Evolutionary conservation across 345 rosid species (phyloP), one percentile per base, ranked within the genome.

Genomic region (Euphorbia tirucalli): DNA sequence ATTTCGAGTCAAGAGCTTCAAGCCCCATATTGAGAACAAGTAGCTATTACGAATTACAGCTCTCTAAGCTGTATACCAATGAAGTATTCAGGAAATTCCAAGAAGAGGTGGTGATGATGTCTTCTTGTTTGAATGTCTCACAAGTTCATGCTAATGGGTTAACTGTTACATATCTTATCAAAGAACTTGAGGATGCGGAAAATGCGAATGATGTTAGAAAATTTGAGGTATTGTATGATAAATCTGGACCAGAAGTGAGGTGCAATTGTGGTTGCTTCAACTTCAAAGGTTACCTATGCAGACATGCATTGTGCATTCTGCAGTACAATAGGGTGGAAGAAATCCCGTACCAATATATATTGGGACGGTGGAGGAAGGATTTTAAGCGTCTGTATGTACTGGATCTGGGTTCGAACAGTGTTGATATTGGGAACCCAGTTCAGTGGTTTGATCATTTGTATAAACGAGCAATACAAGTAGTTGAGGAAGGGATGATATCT

Each of bases 201-300:
- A 87, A 81, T 79, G 71, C 80, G 54, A 84, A 89, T 71, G 90
- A 89, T 56, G 61, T 85, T 31, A 83, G 88, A 25, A 91, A 87
- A 62, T 93, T 81, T 5, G 95, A 90, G 72, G 97, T 93, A 56
- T 71, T 88, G 54, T 88, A 88, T 84, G 88, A 93, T 46, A 85
- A 94, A 83, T 74, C 89, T 14, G 90, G 85, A 0, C 82, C 84
- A 4, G 98, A 89, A 80, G 91, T 91, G 57, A 76, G 98, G 49
- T 93, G 98, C 80, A 83, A 85, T 10, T 91, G 98, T 72, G 87
- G 94, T 76, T 88, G 97, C 83, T 93, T 93, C 74, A 89, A 85
- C 80, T 87, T 84, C 71, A 84, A 83, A 31, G 98, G 98, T 18
- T 93, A 93, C 74, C 71, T 93, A 18, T 93, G 97, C 65, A 78